Percentiles rank a stretch among this genome's conserved stretches.
Evolutionary conservation across 352 stramenopile species (phyloP).

Genomic region (Phytophthora fragariae): DNA sequence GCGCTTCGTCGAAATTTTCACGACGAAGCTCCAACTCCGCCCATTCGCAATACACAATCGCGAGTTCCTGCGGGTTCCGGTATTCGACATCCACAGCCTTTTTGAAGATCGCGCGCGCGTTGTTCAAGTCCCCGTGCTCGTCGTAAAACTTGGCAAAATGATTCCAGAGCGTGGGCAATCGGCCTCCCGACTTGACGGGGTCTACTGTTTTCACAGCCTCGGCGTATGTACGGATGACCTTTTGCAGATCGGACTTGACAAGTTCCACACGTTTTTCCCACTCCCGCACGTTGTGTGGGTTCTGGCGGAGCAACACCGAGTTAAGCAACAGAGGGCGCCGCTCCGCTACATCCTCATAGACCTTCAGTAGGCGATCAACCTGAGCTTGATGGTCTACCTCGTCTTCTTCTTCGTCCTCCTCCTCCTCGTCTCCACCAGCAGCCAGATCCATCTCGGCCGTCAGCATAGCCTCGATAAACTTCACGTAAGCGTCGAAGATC

Average conservation of each 20-base stretch:
- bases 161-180: slow-evolving; percentile 93
- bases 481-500: slow-evolving; percentile 98
- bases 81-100: slow-evolving; percentile 85
- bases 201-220: slow-evolving; percentile 95
- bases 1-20: slow-evolving; percentile 95
- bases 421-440: slow-evolving; percentile 39
- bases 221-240: slow-evolving; percentile 86
- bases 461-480: slow-evolving; percentile 98
- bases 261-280: slow-evolving; percentile 97
- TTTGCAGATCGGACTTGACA: slow-evolving; percentile 57
- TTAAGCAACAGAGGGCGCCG: slow-evolving; percentile 95
- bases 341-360: slow-evolving; percentile 95
- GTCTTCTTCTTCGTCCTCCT: slow-evolving; percentile 80
- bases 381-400: slow-evolving; percentile 67
- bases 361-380: slow-evolving; percentile 82
- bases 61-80: slow-evolving; percentile 93
- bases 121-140: slow-evolving; percentile 89
- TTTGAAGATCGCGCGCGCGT: slow-evolving; percentile 94
- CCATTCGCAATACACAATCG: slow-evolving; percentile 94
- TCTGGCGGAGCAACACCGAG: slow-evolving; percentile 97
- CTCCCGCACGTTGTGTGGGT: slow-evolving; percentile 98
- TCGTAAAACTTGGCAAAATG: slow-evolving; percentile 97
- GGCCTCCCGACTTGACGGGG: slow-evolving; percentile 83
- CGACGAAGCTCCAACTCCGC: slow-evolving; percentile 96
- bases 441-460: slow-evolving; percentile 95